phyloP scores from a whole-genome alignment of 805 yeast species.

The Saturnispora silvae region DNA sequence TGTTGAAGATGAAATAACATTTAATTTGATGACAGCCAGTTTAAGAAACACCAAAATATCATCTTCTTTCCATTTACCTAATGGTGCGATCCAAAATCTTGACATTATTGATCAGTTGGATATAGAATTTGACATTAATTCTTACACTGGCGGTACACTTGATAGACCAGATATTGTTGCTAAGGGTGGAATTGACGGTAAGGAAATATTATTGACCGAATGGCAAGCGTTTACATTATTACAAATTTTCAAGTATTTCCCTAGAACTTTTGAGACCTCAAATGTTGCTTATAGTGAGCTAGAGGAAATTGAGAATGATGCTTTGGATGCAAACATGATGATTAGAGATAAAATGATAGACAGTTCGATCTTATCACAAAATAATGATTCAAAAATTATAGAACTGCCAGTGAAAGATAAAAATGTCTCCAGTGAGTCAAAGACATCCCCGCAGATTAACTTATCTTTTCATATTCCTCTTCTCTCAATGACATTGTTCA shows the following conservation, averaged over 20 bases:
- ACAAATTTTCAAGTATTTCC: slow-evolving; percentile 43
- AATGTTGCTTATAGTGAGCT: slow-evolving; percentile 32
- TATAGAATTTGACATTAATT: slow-evolving; percentile 47
- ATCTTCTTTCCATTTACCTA: slow-evolving; percentile 43
- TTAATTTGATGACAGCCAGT: slow-evolving; percentile 58
- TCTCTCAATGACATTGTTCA: slow-evolving; percentile 50
- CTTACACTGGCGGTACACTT: slow-evolving; percentile 31
- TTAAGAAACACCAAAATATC: slow-evolving; percentile 60
- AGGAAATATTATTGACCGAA: slow-evolving; percentile 61
- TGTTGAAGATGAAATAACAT: slow-evolving; percentile 19
- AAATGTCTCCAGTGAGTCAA: not conserved
- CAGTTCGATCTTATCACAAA: slow-evolving; percentile 10
- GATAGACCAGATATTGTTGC: slow-evolving; percentile 40
- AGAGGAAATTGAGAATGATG: slow-evolving; percentile 52
- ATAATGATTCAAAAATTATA: not conserved
- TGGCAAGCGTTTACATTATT: slow-evolving; percentile 52
- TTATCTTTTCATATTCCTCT: slow-evolving; percentile 52
- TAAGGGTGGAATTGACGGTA: slow-evolving; percentile 49
- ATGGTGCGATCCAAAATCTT: slow-evolving; percentile 37
- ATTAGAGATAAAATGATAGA: slow-evolving; percentile 16
- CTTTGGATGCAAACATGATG: slow-evolving; percentile 48
- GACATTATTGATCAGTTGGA: slow-evolving; percentile 61
- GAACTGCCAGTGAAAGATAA: not conserved
- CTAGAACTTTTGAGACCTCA: slow-evolving; percentile 39
- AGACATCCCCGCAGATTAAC: slow-evolving; percentile 21